phyloP scores from a whole-genome alignment of 805 yeast species.

The Ogataea allantospora region DNA sequence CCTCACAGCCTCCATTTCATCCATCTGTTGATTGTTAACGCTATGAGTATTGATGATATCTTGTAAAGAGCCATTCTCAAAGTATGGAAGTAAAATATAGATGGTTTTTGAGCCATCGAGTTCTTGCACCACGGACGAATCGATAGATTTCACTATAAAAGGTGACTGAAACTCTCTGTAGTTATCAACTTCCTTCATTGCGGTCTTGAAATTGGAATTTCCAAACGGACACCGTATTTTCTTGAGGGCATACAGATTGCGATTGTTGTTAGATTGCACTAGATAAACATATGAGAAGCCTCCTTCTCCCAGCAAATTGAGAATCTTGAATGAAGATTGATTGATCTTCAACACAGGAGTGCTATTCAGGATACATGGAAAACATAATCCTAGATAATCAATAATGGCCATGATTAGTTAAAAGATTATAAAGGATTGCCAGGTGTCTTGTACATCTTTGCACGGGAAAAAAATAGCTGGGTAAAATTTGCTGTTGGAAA shows the following conservation, averaged over 20 bases:
- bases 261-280: slow-evolving; percentile 50
- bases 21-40: slow-evolving; percentile 50
- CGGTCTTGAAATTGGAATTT: slow-evolving; percentile 66
- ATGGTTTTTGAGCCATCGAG: slow-evolving; percentile 77
- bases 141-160: slow-evolving; percentile 65
- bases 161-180: slow-evolving; percentile 71
- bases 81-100: slow-evolving; percentile 77
- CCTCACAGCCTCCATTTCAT: slow-evolving; percentile 62
- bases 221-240: slow-evolving; percentile 89
- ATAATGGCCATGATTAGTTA: slow-evolving; percentile 12
- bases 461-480: slow-evolving; percentile 4
- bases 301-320: slow-evolving; percentile 83
- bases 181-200: slow-evolving; percentile 74
- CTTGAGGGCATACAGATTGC: slow-evolving; percentile 68
- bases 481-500: slow-evolving; percentile 10
- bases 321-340: slow-evolving; percentile 57
- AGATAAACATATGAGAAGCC: slow-evolving; percentile 85
- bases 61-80: slow-evolving; percentile 70
- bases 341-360: slow-evolving; percentile 63
- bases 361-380: slow-evolving; percentile 41
- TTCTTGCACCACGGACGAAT: slow-evolving; percentile 70
- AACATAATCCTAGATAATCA: slow-evolving; percentile 31
- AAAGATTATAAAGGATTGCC: slow-evolving; percentile 1
- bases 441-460: slow-evolving; percentile 7
- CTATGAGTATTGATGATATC: slow-evolving; percentile 70